Percentiles rank a stretch among this genome's conserved stretches.
phyloP scores from a whole-genome alignment of 2,329 filamentous ascomycete species.

The Penicillium italicum region DNA sequence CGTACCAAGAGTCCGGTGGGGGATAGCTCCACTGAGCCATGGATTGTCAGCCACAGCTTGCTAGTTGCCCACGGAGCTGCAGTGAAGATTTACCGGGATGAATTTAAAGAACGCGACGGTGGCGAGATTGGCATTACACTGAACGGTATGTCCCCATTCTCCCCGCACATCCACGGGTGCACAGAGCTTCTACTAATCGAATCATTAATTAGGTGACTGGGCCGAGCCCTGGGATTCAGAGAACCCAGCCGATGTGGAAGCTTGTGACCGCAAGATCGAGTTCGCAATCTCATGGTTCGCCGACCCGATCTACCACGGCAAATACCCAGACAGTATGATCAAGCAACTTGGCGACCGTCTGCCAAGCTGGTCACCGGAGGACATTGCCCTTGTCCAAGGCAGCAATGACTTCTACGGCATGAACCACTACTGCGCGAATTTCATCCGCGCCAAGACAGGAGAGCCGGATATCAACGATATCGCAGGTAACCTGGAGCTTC shows the following conservation, averaged over 20 bases:
- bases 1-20: conserved; percentile 66
- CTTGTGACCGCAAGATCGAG: conserved; percentile 76
- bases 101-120: conserved; percentile 69
- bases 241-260: conserved; percentile 70
- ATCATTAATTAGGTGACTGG: conserved; percentile 59
- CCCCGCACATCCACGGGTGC: background rate
- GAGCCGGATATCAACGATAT: conserved; percentile 63
- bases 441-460: conserved; percentile 68
- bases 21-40: conserved; percentile 72
- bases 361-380: conserved; percentile 69
- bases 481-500: conserved; percentile 70
- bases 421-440: conserved; percentile 92
- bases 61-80: conserved; percentile 75
- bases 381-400: conserved; percentile 70
- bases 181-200: background rate
- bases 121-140: conserved; percentile 85
- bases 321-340: conserved; percentile 79
- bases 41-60: conserved; percentile 77
- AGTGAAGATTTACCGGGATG: conserved; percentile 76
- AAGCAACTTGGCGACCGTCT: conserved; percentile 75
- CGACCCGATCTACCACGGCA: conserved; percentile 79
- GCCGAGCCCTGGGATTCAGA: conserved; percentile 77
- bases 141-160: conserved; percentile 56
- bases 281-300: conserved; percentile 87
- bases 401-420: conserved; percentile 92